Evolutionary conservation across 108 stramenopile species (phyloP).

Genomic region (Schizochytrium sp.): DNA sequence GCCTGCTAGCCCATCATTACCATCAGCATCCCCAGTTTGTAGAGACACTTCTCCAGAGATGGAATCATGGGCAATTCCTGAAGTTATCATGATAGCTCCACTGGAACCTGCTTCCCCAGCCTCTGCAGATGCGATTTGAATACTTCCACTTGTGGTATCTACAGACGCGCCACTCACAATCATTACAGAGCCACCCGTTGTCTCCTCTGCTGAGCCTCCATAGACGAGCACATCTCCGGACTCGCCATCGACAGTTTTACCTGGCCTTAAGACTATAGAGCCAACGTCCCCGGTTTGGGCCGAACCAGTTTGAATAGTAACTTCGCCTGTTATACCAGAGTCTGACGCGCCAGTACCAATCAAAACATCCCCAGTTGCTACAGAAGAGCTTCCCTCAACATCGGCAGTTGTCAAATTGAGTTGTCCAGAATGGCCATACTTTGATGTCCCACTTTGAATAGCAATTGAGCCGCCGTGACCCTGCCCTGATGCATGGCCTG

Average conservation of each 20-base stretch:
- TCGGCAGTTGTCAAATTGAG: neutral
- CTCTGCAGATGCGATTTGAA: neutral
- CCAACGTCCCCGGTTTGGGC: neutral
- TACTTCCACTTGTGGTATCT: neutral
- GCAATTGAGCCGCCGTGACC: slow-evolving; percentile 37
- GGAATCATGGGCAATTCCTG: slow-evolving; percentile 61
- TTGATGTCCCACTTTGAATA: neutral
- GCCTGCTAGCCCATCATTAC: neutral
- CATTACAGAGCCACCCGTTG: neutral
- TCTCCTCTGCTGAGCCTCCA: neutral
- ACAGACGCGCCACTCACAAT: neutral
- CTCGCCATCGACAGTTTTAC: neutral
- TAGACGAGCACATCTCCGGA: neutral
- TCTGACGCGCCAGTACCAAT: neutral
- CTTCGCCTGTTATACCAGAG: neutral
- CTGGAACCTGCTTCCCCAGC: neutral
- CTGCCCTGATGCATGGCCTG: slow-evolving; percentile 17
- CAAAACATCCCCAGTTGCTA: neutral
- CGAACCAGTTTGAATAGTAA: neutral
- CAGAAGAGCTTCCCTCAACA: neutral
- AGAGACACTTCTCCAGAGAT: neutral
- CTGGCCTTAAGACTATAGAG: neutral
- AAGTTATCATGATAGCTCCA: slow-evolving; percentile 58
- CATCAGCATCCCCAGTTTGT: slow-evolving; percentile 5
- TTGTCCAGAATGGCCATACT: neutral